Base-by-base conservation (phyloP, 2,329 filamentous ascomycete species). In the Grosmannia serpens region DNA sequence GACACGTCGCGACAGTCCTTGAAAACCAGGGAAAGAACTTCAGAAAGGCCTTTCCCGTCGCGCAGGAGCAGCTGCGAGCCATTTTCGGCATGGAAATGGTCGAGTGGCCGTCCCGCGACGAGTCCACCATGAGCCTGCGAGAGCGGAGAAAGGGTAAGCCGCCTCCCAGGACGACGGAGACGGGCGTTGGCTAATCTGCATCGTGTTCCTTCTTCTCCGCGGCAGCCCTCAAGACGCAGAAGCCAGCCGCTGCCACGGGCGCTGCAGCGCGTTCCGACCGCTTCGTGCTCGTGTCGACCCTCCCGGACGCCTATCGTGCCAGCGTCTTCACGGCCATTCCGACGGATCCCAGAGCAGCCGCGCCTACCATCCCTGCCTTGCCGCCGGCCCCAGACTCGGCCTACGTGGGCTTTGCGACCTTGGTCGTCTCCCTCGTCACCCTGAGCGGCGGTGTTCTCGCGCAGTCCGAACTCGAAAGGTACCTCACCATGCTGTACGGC, bases 61-160 rank as follows among this genome's bases (percentile, higher is more conserved):
- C 92, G 49, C 92, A 99, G 70, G 72, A 75, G 38, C 81, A 88
- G 64, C 75, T 99, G 44, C 76, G 79, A 53, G 74, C 74, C 2
- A 79, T 85, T 1, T 97, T 96, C 72, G 94, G 94, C n/a, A 96
- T 97, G 91, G 81, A 91, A 69, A 81, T 99, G 78, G 78, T 83
- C 4, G 91, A 96, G 72, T 77, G 97, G 55, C 91, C 94, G 0
- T 77, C 81, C 1, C 82, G 81, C 66, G 92, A 96, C 67, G 95
- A 91, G 70, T 80, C 88, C 54, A 90, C 90, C 0, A 73, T 96
- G 64, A 69, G 66, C 4, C 57, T 68, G 38, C 84, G 84, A 60
- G 88, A 95, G 63, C 82, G 82, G 68, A 83, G 89, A 65, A 85
- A 88, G 77, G 88, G 87, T 85, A 73, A 61, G 74, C 10, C 22